These are phyloP conservation scores for Corchorus olitorius DNA, from an alignment of 345 rosid genomes.

Conservation along the genomic window DNA sequence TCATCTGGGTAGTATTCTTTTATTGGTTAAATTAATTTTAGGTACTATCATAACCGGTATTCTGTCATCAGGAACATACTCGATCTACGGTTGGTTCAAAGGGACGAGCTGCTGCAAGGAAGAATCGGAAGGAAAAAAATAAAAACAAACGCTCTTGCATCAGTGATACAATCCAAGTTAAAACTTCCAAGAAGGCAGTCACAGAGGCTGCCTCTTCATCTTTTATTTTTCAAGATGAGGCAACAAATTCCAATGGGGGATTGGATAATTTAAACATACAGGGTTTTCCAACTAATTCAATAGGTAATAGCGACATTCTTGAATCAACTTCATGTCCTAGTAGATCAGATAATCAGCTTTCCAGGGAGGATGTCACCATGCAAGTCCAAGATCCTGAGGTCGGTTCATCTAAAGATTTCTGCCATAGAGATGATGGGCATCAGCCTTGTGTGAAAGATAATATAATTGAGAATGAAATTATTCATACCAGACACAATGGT, in stretches of 20 bases:
- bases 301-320: slow-evolving; percentile 17
- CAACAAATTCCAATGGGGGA: slow-evolving; percentile 24
- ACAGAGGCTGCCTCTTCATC: slow-evolving; percentile 33
- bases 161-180: slow-evolving; percentile 36
- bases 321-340: slow-evolving; percentile 28
- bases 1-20: slow-evolving; percentile 27
- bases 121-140: slow-evolving; percentile 63
- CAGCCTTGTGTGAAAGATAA: slow-evolving; percentile 23
- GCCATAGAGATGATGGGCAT: slow-evolving; percentile 27
- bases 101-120: slow-evolving; percentile 52
- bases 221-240: slow-evolving; percentile 34
- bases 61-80: slow-evolving; percentile 67
- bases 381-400: slow-evolving; percentile 30
- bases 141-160: slow-evolving; percentile 47
- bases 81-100: slow-evolving; percentile 50
- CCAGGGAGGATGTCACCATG: slow-evolving; percentile 26
- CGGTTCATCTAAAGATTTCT: slow-evolving; percentile 31
- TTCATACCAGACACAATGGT: slow-evolving; percentile 31
- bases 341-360: slow-evolving; percentile 41
- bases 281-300: slow-evolving; percentile 26
- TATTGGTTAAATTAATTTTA: slow-evolving; percentile 29
- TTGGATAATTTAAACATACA: slow-evolving; percentile 33
- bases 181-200: slow-evolving; percentile 37
- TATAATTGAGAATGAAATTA: slow-evolving; percentile 27
- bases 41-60: slow-evolving; percentile 45